Conservation (phyloP, 305 asterid genomes). For the Andrographis paniculata region DNA sequence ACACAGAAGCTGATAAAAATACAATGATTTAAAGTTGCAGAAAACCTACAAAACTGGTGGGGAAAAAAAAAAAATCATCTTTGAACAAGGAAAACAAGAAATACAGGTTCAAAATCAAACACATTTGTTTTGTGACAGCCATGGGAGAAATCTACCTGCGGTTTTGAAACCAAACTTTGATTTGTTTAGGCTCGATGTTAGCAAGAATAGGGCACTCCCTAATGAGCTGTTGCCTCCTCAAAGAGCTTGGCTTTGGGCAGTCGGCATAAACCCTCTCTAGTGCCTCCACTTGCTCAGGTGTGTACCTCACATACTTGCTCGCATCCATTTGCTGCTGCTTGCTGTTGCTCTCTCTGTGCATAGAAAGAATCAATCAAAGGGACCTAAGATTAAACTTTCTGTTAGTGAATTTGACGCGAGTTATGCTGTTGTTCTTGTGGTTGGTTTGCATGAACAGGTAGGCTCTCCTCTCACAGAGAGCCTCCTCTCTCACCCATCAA, state of each 20-base stretch:
- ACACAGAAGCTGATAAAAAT: too few species aligned
- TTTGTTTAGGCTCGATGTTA: conserved; percentile 91
- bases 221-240: conserved; percentile 89
- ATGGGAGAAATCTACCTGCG: too few species aligned
- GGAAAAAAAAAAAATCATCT: too few species aligned
- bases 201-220: conserved; percentile 77
- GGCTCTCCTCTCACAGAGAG: conserved; percentile 61
- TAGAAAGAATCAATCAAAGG: background rate
- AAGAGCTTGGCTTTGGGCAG: conserved; percentile 89
- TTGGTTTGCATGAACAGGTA: conserved; percentile 41
- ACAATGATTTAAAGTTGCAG: too few species aligned
- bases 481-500: conserved; percentile 58
- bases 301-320: conserved; percentile 88
- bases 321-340: conserved; percentile 66
- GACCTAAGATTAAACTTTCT: too few species aligned
- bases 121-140: too few species aligned
- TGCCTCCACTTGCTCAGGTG: conserved; percentile 98
- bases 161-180: conserved; percentile 99
- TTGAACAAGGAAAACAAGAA: background rate
- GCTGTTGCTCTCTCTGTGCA: conserved; percentile 10
- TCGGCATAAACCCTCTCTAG: conserved; percentile 83
- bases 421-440: too few species aligned
- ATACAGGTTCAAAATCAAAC: too few species aligned
- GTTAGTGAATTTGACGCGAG: background rate
- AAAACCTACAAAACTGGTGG: too few species aligned